A percentile compares a stretch with the other conserved stretches of the same genome.
Evolutionary conservation across 768 basidiomycete genomes (phyloP).

Genomic region (Boletus tylopilopsis): DNA sequence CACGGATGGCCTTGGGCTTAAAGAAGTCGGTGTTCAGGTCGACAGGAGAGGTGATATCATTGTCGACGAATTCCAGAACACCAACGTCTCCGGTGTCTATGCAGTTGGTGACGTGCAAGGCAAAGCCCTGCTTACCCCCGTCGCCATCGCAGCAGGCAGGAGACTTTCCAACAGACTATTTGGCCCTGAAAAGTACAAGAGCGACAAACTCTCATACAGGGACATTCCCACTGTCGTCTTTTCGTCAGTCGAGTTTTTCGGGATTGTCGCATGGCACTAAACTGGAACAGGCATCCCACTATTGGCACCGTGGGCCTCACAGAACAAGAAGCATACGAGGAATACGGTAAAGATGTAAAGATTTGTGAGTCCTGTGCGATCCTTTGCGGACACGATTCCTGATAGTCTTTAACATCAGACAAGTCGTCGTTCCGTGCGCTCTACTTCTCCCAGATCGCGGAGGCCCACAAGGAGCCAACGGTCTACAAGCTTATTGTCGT

Average conservation of each 20-base stretch:
- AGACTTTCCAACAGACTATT: constrained; percentile 87
- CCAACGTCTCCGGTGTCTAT: constrained; percentile 63
- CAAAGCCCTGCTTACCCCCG: constrained; percentile 90
- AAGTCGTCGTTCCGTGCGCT: constrained; percentile 78
- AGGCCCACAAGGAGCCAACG: constrained; percentile 92
- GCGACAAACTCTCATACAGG: constrained; percentile 83
- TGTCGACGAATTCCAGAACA: constrained; percentile 91
- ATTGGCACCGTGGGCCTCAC: constrained; percentile 96
- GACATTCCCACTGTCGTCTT: constrained; percentile 96
- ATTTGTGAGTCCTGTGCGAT: constrained; percentile 60
- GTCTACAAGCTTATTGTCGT: constrained; percentile 87
- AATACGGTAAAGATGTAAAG: constrained; percentile 87
- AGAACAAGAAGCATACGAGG: constrained; percentile 82
- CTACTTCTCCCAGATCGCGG: constrained; percentile 89
- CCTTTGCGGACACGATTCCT: neutral
- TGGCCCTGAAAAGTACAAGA: constrained; percentile 79
- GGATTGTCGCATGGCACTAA: constrained; percentile 6
- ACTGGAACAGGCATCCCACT: constrained; percentile 71
- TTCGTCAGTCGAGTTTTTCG: constrained; percentile 57
- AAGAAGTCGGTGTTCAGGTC: constrained; percentile 70
- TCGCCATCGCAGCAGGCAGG: constrained; percentile 95
- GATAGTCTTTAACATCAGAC: constrained; percentile 41
- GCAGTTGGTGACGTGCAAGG: constrained; percentile 93
- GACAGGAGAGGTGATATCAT: constrained; percentile 79
- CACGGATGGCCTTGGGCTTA: constrained; percentile 75